phyloP scores from a whole-genome alignment of 2,329 filamentous ascomycete species.

The Myriosclerotinia scirpicola region DNA sequence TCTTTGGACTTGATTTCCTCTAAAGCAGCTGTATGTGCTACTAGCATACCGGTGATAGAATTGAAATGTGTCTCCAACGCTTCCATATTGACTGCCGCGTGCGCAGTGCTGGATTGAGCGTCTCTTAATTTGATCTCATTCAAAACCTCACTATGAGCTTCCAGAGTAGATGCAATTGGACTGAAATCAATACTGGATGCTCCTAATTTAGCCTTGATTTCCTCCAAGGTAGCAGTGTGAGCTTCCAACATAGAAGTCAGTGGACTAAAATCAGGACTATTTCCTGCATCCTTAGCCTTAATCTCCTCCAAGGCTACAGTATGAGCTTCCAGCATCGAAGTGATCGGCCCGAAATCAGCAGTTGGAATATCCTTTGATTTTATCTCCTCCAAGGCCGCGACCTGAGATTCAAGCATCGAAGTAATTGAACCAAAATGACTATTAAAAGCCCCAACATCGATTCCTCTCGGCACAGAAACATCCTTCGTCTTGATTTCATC shows the following conservation, averaged over 20 bases:
- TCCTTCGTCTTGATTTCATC: slow-evolving; percentile 20
- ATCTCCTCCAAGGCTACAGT: slow-evolving; percentile 23
- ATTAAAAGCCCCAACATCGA: slow-evolving; percentile 27
- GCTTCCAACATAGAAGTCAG: slow-evolving; percentile 24
- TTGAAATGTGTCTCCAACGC: slow-evolving; percentile 23
- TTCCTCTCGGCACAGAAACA: not conserved
- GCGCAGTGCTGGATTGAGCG: not conserved
- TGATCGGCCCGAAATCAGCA: not conserved
- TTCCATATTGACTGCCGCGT: not conserved
- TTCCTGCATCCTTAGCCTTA: slow-evolving; percentile 10
- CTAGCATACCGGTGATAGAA: slow-evolving; percentile 25
- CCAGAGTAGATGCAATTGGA: slow-evolving; percentile 18
- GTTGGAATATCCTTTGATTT: slow-evolving; percentile 19
- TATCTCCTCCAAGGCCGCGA: slow-evolving; percentile 23
- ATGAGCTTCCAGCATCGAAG: slow-evolving; percentile 22
- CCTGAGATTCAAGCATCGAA: slow-evolving; percentile 18
- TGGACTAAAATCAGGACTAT: not conserved
- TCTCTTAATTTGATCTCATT: slow-evolving; percentile 24
- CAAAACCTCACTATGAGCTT: slow-evolving; percentile 18
- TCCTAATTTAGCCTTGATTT: slow-evolving; percentile 25
- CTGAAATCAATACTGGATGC: not conserved
- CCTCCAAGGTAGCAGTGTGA: slow-evolving; percentile 26
- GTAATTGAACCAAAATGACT: slow-evolving; percentile 29
- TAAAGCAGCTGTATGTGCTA: slow-evolving; percentile 26
- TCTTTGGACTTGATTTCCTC: slow-evolving; percentile 29